Evolutionary conservation across 2,329 filamentous ascomycete genomes (phyloP).

Genomic region (Hypoxylon sp.): DNA sequence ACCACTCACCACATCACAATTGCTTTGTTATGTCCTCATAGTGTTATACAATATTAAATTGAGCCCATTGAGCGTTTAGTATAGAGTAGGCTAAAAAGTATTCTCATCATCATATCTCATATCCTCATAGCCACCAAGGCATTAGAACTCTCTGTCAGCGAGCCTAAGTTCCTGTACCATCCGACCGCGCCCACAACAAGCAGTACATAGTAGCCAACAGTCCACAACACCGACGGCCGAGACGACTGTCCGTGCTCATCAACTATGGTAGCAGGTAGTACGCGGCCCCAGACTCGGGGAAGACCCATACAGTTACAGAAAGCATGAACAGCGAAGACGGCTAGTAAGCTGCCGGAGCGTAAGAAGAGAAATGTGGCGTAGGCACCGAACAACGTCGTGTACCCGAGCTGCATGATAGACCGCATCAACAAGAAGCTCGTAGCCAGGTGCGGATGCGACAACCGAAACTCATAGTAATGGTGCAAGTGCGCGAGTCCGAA

Average conservation of each 20-base stretch:
- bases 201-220: slow-evolving; percentile 81
- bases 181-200: slow-evolving; percentile 77
- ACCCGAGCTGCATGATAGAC: slow-evolving; percentile 85
- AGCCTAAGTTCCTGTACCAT: slow-evolving; percentile 80
- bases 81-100: neutral
- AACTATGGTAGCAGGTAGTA: slow-evolving; percentile 64
- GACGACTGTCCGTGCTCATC: slow-evolving; percentile 47
- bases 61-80: neutral
- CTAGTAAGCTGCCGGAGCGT: slow-evolving; percentile 83
- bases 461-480: slow-evolving; percentile 93
- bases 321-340: slow-evolving; percentile 81
- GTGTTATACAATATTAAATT: slow-evolving; percentile 7
- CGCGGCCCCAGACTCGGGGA: slow-evolving; percentile 84
- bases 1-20: slow-evolving; percentile 3
- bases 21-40: neutral
- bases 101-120: slow-evolving; percentile 45
- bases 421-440: slow-evolving; percentile 75
- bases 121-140: slow-evolving; percentile 58
- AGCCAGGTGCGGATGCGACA: slow-evolving; percentile 80
- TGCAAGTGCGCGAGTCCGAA: slow-evolving; percentile 95
- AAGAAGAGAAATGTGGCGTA: slow-evolving; percentile 92
- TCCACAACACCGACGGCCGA: slow-evolving; percentile 70
- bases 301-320: slow-evolving; percentile 96
- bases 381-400: slow-evolving; percentile 93
- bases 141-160: slow-evolving; percentile 74